Evolutionary conservation across 2,329 filamentous ascomycete species (phyloP), one percentile per base, ranked within the genome.

Genomic region (Alternaria viburni): DNA sequence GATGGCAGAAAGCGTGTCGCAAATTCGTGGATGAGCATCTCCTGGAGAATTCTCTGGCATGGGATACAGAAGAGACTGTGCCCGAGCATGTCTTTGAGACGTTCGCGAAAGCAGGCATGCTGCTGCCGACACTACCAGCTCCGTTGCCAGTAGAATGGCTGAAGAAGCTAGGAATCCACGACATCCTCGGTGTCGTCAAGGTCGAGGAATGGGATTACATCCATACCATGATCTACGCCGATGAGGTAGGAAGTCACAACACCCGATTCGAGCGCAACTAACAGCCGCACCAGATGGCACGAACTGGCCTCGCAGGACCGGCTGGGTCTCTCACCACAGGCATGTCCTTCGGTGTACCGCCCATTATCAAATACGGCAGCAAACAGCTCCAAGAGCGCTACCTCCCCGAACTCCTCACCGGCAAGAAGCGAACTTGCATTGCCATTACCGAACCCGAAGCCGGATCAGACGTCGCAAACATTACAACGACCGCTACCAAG

Each of bases 401-500:
- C 92, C 81, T 93, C 8, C 90, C 91, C 0, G 89, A 91, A 54
- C 82, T 93, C 1, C 81, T 93, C 12, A 86, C 85, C 0, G 89
- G 90, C 7, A 85, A 84, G 74, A 92, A 89, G 79, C 83, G 91
- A 45, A 84, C 84, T 13, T 93, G 91, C 72, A 93, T 94, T 68
- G 91, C 91, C 10, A 93, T 94, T 70, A 94, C 91, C 0, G 91
- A 94, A 75, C 91, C 91, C 0, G 88, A 88, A 56, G 90, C 90
- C 0, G 91, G 91, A 0, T 89, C 86, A 56, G 91, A 93, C 74
- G 91, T 93, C 2, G 89, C 90, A 7, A 90, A 90, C 71, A 91
- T 93, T 67, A 84, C 85, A 5, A 93, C 91, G 0, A 91, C 88
- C 0, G 91, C 91, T 2, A 82, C 78, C 5, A 89, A 88, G 76